A percentile compares a stretch with the other conserved stretches of the same genome.
Conservation (phyloP, 2,329 filamentous ascomycete species). For the Ceratocystis colombiana region DNA sequence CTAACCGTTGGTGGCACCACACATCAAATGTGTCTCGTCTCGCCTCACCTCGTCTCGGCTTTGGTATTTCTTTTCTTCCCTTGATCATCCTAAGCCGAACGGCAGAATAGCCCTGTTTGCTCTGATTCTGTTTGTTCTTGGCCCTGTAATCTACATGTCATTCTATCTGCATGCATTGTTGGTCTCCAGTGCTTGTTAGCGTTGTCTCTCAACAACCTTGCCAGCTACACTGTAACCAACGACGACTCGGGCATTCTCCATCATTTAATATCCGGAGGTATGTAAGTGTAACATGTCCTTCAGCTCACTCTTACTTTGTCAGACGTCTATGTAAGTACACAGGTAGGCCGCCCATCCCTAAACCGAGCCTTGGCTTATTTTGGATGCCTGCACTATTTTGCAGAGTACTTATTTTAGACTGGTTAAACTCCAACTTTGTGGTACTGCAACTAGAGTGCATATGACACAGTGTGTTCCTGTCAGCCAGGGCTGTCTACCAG, state of each 20-base stretch:
- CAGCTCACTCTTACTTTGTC: not conserved
- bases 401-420: not conserved
- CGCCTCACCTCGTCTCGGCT: not conserved
- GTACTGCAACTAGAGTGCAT: not conserved
- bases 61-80: not conserved
- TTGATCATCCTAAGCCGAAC: not conserved
- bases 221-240: not conserved
- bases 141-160: no score
- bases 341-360: not conserved
- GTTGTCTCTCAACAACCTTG: not conserved
- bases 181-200: not conserved
- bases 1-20: not conserved
- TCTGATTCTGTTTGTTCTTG: not conserved
- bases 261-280: not conserved
- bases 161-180: no score
- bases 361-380: not conserved
- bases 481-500: not conserved
- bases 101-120: not conserved
- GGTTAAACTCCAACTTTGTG: not conserved
- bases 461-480: not conserved
- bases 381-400: not conserved
- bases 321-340: not conserved
- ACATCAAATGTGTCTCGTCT: not conserved
- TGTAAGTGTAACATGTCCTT: constrained; percentile 1
- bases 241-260: not conserved